Evolutionary conservation across 148 eudicot genomes (phyloP).

Genomic region (Polygonum maritimum): DNA sequence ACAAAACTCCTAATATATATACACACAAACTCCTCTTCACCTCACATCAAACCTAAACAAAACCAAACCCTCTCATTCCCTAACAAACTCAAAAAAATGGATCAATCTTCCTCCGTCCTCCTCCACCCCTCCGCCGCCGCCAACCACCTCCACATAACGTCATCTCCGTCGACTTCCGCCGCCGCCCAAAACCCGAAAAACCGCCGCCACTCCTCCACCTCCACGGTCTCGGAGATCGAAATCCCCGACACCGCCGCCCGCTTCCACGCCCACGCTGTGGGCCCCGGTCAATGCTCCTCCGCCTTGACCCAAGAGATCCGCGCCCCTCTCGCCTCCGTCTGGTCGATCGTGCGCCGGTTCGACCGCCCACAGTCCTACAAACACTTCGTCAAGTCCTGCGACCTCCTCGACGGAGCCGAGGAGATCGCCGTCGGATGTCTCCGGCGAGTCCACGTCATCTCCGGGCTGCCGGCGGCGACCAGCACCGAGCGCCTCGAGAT

Average conservation of each 20-base stretch:
- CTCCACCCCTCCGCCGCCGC: background rate
- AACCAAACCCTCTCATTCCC: background rate
- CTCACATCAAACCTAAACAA: background rate
- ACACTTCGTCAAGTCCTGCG: constrained; percentile 72
- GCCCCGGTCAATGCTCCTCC: constrained; percentile 55
- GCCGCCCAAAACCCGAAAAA: background rate
- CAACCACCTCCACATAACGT: background rate
- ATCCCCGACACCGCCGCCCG: constrained; percentile 37
- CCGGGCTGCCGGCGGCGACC: constrained; percentile 67
- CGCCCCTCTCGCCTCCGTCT: constrained; percentile 50
- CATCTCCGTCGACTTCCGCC: background rate
- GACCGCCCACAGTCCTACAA: constrained; percentile 77
- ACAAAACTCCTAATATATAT: background rate
- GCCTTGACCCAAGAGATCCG: constrained; percentile 52
- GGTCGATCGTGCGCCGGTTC: constrained; percentile 78
- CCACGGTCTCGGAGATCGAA: background rate
- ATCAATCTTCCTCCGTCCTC: constrained; percentile 3
- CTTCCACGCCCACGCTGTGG: constrained; percentile 45
- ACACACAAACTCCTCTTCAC: background rate
- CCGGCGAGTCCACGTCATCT: constrained; percentile 50
- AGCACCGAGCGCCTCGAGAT: constrained; percentile 69
- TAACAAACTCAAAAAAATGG: background rate
- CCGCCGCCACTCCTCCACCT: background rate
- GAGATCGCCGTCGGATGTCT: constrained; percentile 44
- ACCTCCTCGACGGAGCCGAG: constrained; percentile 43